A percentile compares a stretch with the other conserved stretches of the same genome.
These are phyloP conservation scores for Pseudozyma thailandica DNA, from an alignment of 1,284 basidiomycete genomes.

Conservation along the genomic window DNA sequence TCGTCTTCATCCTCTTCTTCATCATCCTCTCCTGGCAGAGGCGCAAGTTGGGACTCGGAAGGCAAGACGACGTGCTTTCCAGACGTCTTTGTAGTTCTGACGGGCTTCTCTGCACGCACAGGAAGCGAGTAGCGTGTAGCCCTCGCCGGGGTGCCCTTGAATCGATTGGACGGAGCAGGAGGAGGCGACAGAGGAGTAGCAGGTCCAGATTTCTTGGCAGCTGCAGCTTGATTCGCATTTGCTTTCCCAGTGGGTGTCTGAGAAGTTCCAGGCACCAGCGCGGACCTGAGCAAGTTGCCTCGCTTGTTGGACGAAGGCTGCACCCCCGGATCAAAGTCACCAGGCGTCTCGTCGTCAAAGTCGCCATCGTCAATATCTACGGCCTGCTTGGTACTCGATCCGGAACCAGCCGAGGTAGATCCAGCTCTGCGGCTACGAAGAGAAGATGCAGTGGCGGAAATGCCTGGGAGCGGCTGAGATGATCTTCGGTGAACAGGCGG, in stretches of 20 bases:
- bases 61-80: slow-evolving; percentile 92
- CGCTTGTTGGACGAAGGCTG: slow-evolving; percentile 30
- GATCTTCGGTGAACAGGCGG: slow-evolving; percentile 43
- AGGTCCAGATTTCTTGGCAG: slow-evolving; percentile 10
- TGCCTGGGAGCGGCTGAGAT: slow-evolving; percentile 59
- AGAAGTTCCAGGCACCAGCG: slow-evolving; percentile 17
- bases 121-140: slow-evolving; percentile 65
- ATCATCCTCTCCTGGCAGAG: slow-evolving; percentile 71
- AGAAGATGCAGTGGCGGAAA: slow-evolving; percentile 62
- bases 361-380: slow-evolving; percentile 49
- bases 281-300: slow-evolving; percentile 23
- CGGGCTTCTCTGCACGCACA: slow-evolving; percentile 70
- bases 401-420: slow-evolving; percentile 28
- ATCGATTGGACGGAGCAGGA: slow-evolving; percentile 31
- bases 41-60: slow-evolving; percentile 87
- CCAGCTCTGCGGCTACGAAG: slow-evolving; percentile 54
- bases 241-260: slow-evolving; percentile 11
- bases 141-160: slow-evolving; percentile 65
- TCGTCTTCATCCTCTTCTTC: slow-evolving; percentile 69
- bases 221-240: slow-evolving; percentile 7
- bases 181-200: slow-evolving; percentile 39
- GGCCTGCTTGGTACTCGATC: slow-evolving; percentile 16
- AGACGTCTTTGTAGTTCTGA: slow-evolving; percentile 85
- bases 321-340: slow-evolving; percentile 51
- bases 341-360: slow-evolving; percentile 59